Percentiles rank a stretch among this genome's conserved stretches.
Conservation (phyloP, 495 filamentous ascomycete genomes). For the Neurospora sp. region DNA sequence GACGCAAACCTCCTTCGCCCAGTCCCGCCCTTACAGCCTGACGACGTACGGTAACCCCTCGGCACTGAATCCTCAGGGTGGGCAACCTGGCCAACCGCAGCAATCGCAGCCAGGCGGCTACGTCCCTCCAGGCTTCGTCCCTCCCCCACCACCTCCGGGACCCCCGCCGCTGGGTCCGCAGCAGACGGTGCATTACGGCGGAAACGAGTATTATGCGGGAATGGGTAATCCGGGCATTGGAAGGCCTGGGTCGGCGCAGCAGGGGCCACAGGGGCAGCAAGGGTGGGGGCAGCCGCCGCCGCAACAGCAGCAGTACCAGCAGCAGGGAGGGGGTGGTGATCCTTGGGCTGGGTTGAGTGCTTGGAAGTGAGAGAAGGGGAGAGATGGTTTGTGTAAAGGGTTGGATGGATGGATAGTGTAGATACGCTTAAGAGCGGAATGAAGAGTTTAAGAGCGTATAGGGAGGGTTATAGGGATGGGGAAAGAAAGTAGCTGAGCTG, state of each 20-base stretch:
- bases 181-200: constrained; percentile 43
- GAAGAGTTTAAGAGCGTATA: background rate
- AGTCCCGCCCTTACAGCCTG: constrained; percentile 18
- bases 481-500: background rate
- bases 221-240: constrained; percentile 5
- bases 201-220: constrained; percentile 26
- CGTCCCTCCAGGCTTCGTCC: constrained; percentile 76
- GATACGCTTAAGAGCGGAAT: background rate
- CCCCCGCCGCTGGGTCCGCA: constrained; percentile 68
- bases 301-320: constrained; percentile 33
- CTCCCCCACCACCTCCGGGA: constrained; percentile 80
- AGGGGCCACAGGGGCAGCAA: constrained; percentile 1
- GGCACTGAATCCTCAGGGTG: constrained; percentile 11
- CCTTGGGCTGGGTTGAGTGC: constrained; percentile 82
- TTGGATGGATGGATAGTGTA: background rate
- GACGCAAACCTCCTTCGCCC: constrained; percentile 37
- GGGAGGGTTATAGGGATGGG: background rate
- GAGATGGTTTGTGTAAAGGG: background rate
- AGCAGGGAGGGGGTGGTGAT: constrained; percentile 42
- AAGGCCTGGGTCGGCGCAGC: constrained; percentile 13
- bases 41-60: constrained; percentile 38
- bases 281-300: constrained; percentile 7
- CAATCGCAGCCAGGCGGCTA: constrained; percentile 25
- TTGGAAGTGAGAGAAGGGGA: constrained; percentile 67
- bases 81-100: constrained; percentile 10